A percentile compares a stretch with the other conserved stretches of the same genome.
Conservation (phyloP, 371 early-diverging fungal genomes). For the Mucor circinelloides region DNA sequence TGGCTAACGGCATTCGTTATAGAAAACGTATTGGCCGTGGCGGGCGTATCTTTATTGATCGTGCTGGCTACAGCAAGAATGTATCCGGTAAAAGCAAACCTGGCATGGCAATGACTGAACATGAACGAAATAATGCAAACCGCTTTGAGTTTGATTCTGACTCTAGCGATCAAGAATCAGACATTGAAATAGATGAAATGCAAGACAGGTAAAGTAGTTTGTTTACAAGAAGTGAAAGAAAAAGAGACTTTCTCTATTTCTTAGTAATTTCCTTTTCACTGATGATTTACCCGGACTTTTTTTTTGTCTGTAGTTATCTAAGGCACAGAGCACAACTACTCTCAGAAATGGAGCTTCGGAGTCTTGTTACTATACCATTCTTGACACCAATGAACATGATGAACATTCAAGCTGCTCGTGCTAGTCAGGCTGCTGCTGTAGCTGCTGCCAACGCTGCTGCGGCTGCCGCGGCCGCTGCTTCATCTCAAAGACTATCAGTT, state of each 20-base stretch:
- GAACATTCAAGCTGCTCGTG: constrained; percentile 20
- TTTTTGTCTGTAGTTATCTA: constrained; percentile 33
- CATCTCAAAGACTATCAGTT: constrained; percentile 16
- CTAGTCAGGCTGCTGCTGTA: constrained; percentile 9
- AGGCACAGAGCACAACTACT: constrained; percentile 51
- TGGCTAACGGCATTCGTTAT: constrained; percentile 34
- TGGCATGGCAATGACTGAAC: constrained; percentile 2
- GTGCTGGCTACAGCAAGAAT: constrained; percentile 22
- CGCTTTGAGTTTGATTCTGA: constrained; percentile 56
- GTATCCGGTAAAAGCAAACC: constrained; percentile 32
- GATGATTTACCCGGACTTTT: constrained; percentile 2
- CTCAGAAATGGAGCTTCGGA: constrained; percentile 54
- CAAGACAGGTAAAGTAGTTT: constrained; percentile 28
- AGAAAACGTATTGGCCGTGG: constrained; percentile 66
- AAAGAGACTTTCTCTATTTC: constrained; percentile 1
- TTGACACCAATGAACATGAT: constrained; percentile 43
- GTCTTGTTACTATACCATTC: constrained; percentile 42
- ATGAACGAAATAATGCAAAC: constrained; percentile 5
- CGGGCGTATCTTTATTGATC: constrained; percentile 62
- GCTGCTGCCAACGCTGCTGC: constrained; percentile 6
- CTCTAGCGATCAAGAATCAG: constrained; percentile 52
- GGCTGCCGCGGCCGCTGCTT: constrained; percentile 14
- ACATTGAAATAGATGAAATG: constrained; percentile 54
- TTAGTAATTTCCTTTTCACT: background rate
- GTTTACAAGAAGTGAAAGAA: constrained; percentile 1